phyloP scores from a whole-genome alignment of 805 yeast species.

The Cyberlindnera suaveolens region DNA sequence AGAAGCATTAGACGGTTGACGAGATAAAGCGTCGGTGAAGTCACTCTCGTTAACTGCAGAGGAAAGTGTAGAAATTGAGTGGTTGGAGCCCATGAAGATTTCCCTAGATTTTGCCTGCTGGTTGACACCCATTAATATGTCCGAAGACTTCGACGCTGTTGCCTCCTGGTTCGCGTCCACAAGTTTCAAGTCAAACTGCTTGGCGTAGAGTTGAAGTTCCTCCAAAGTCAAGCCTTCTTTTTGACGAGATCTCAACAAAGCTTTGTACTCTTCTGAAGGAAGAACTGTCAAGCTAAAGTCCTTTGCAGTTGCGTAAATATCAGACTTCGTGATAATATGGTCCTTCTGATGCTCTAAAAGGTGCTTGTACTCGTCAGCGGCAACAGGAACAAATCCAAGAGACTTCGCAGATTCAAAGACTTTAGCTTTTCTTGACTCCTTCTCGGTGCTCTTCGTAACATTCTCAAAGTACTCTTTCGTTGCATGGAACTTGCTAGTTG shows the following conservation, averaged over 20 bases:
- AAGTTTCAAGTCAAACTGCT: conserved; percentile 28
- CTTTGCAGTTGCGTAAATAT: conserved; percentile 31
- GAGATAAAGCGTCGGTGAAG: conserved; percentile 26
- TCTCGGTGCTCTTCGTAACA: conserved; percentile 24
- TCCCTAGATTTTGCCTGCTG: not conserved
- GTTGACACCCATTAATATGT: no score
- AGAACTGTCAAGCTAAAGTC: conserved; percentile 37
- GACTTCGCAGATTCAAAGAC: conserved; percentile 28
- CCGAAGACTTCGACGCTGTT: no score
- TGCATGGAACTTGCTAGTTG: conserved; percentile 26
- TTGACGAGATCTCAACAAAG: conserved; percentile 26
- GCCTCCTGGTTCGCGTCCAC: conserved; percentile 20
- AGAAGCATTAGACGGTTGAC: conserved; percentile 21
- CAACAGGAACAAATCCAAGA: conserved; percentile 28
- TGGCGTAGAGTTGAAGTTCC: conserved; percentile 29
- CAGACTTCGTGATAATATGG: conserved; percentile 26
- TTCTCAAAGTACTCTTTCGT: conserved; percentile 31
- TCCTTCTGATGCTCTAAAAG: conserved; percentile 26
- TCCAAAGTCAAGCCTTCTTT: conserved; percentile 24
- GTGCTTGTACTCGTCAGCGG: conserved; percentile 28
- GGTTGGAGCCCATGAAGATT: conserved; percentile 6
- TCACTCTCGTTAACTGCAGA: conserved; percentile 23
- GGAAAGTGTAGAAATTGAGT: conserved; percentile 20
- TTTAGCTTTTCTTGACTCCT: conserved; percentile 21
- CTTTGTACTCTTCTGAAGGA: conserved; percentile 37